A percentile compares a stretch with the other conserved stretches of the same genome.
These are phyloP conservation scores for Clitopilus passeckerianus DNA, from an alignment of 768 basidiomycete species.

Conservation along the genomic window DNA sequence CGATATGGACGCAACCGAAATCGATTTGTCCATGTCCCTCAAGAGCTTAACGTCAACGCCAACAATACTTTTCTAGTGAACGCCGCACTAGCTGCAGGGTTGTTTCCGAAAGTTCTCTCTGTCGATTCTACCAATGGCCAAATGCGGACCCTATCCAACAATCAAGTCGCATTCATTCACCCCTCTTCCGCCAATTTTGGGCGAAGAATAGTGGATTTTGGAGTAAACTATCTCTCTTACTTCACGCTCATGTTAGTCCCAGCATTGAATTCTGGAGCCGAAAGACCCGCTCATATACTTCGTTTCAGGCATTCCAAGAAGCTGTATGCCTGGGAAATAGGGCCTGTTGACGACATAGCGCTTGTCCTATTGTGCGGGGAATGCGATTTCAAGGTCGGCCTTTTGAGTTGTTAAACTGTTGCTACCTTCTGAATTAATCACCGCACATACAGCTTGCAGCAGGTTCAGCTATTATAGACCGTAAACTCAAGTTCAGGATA, in stretches of 20 bases:
- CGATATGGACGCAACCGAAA: slow-evolving; percentile 71
- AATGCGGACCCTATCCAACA: slow-evolving; percentile 79
- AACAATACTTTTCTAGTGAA: slow-evolving; percentile 62
- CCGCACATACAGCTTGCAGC: slow-evolving; percentile 54
- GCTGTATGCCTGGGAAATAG: slow-evolving; percentile 90
- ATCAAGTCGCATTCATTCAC: slow-evolving; percentile 75
- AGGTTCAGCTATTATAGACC: slow-evolving; percentile 71
- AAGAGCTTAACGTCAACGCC: slow-evolving; percentile 66
- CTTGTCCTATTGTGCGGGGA: slow-evolving; percentile 87
- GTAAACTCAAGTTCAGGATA: slow-evolving; percentile 74
- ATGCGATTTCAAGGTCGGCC: slow-evolving; percentile 69
- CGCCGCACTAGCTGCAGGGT: slow-evolving; percentile 77
- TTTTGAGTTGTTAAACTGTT: background rate
- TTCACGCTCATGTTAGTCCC: slow-evolving; percentile 79
- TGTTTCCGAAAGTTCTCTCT: slow-evolving; percentile 87
- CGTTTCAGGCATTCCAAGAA: slow-evolving; percentile 85
- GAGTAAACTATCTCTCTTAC: slow-evolving; percentile 70
- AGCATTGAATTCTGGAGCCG: background rate
- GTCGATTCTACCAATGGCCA: slow-evolving; percentile 59
- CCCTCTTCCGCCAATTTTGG: slow-evolving; percentile 91
- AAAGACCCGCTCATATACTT: slow-evolving; percentile 7
- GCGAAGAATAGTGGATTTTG: slow-evolving; percentile 62
- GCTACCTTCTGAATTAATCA: background rate
- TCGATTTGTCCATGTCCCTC: slow-evolving; percentile 73
- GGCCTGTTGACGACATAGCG: slow-evolving; percentile 81